Evolutionary conservation across 805 yeast species (phyloP), one percentile per base, ranked within the genome.

Genomic region (Candida railenensis): DNA sequence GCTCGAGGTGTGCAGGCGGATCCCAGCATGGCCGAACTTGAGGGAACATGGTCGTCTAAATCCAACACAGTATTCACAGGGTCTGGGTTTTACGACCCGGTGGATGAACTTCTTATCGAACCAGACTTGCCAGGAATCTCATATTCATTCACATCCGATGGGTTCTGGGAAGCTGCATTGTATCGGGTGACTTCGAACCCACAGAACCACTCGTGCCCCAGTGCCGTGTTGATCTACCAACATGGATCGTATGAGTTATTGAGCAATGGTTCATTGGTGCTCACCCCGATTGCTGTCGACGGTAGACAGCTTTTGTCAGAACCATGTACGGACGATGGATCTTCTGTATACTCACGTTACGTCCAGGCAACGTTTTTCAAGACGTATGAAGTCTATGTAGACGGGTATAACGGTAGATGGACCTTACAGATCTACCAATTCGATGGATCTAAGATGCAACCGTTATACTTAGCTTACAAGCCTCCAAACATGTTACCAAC

Each of bases 401-500:
- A 89, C 64, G 69, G 77, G 11, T 94, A 92, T 70, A 87, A 88
- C 60, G 99, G 99, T 19, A 79, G 89, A 58, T 83, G 82, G 68
- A 78, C 80, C 54, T 77, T 94, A 47, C 83, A 83, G 51, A 71
- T 94, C 49, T 85, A 78, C 67, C 83, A 85, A 69, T 85, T 78
- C 56, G 89, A 85, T 63, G 97, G 97, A 15, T 65, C 87, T 15
- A 82, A 82, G 39, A 67, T 86, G 74, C 92, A 89, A 54, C 98
- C 99, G 0, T 66, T 94, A 58, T 94, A 89, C 66, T 76, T 94
- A 64, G 96, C 95, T 2, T 94, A 91, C 72, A 79, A 80, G 57
- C 99, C 99, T 4, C 95, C 99, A 8, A 77, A 87, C 80, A 94
- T 94, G 99, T 80, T 94, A 49, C 99, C 99, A 19, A 94, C 98